Conservation (phyloP, 352 stramenopile species). For the Globisporangium apiculatum region DNA sequence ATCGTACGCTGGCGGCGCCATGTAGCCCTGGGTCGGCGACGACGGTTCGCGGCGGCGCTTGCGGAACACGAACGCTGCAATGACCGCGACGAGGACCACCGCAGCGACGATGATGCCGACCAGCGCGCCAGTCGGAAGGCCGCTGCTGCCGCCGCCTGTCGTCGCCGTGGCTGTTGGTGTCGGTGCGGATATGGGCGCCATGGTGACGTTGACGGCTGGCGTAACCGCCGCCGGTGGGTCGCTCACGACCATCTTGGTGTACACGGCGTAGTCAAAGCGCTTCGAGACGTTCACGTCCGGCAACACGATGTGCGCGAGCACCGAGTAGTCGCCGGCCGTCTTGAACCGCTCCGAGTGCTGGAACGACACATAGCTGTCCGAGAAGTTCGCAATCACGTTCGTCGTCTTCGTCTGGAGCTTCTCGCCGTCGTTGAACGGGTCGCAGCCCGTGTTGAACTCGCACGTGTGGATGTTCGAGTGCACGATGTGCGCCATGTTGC, state of each 20-base stretch:
- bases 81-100: constrained; percentile 27
- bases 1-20: constrained; percentile 44
- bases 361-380: constrained; percentile 36
- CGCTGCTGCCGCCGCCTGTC: background rate
- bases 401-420: constrained; percentile 45
- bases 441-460: constrained; percentile 35
- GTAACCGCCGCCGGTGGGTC: constrained; percentile 10
- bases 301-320: constrained; percentile 59
- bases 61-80: constrained; percentile 31
- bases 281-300: constrained; percentile 34
- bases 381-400: constrained; percentile 51
- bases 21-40: constrained; percentile 19
- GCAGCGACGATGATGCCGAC: constrained; percentile 51
- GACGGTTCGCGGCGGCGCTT: constrained; percentile 18
- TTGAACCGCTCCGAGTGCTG: constrained; percentile 28
- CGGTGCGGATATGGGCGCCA: background rate
- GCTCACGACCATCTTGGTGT: constrained; percentile 30
- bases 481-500: constrained; percentile 43
- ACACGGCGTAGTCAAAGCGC: constrained; percentile 47
- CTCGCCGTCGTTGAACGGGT: constrained; percentile 44
- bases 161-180: background rate
- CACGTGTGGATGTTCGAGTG: constrained; percentile 64
- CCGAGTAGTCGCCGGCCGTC: constrained; percentile 26
- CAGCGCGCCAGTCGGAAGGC: constrained; percentile 36
- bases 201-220: constrained; percentile 1